Conservation (phyloP, 2,329 filamentous ascomycete genomes). For the Lojkania enalia region DNA sequence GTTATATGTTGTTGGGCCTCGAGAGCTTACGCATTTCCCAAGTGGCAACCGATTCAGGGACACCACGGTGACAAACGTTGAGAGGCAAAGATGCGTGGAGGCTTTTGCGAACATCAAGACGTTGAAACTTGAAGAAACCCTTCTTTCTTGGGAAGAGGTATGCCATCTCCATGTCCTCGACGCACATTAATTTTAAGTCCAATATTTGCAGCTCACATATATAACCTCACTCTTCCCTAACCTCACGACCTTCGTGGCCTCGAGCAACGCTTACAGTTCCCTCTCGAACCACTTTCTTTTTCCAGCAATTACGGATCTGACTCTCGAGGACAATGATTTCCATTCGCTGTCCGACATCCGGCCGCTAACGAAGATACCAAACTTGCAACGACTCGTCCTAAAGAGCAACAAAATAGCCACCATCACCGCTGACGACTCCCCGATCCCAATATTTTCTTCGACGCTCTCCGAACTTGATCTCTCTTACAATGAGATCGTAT, state of each 20-base stretch:
- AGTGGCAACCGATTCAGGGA: conserved; percentile 74
- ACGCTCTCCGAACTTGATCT: conserved; percentile 49
- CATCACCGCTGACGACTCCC: conserved; percentile 27
- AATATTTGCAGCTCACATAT: conserved; percentile 37
- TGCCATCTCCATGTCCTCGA: not conserved
- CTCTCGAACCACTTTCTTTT: conserved; percentile 46
- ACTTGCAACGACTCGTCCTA: conserved; percentile 59
- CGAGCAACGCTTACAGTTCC: conserved; percentile 45
- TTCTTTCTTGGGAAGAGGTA: conserved; percentile 45
- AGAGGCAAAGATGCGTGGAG: conserved; percentile 25
- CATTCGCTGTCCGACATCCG: conserved; percentile 60
- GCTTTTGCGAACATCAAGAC: conserved; percentile 46
- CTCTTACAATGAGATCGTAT: conserved; percentile 51
- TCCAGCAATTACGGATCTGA: conserved; percentile 62
- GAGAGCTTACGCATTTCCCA: too few species aligned
- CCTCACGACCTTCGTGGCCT: conserved; percentile 55
- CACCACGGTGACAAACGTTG: conserved; percentile 26
- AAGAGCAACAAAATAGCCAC: conserved; percentile 73
- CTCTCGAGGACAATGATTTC: conserved; percentile 74
- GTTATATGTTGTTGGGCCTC: conserved; percentile 13
- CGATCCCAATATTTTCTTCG: conserved; percentile 29
- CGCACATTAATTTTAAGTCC: too few species aligned
- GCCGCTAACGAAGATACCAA: conserved; percentile 62
- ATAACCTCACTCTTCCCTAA: conserved; percentile 58
- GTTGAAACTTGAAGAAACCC: conserved; percentile 55